Base-by-base conservation (phyloP, 2,329 filamentous ascomycete species). In the Neocucurbitaria cava region DNA sequence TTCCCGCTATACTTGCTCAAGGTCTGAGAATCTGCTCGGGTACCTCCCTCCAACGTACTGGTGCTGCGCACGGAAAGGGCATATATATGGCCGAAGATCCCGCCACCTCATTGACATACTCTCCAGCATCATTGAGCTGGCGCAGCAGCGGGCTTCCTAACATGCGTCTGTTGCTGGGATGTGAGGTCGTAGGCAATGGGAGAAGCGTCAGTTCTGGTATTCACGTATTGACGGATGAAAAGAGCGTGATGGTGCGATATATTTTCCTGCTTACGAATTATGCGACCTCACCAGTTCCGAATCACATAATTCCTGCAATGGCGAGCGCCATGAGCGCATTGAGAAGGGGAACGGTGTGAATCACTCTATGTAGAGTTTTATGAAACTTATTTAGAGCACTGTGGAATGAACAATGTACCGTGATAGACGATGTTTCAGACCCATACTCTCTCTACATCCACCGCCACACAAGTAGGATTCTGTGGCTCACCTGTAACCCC, bases 401-500 rank as follows among this genome's bases (percentile, higher is more conserved):
- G n/a, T n/a, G n/a, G n/a, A n/a, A n/a, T n/a, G n/a, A n/a, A n/a
- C n/a, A n/a, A n/a, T n/a, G n/a, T n/a, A n/a, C n/a, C n/a, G n/a
- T n/a, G n/a, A n/a, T n/a, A n/a, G n/a, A n/a, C n/a, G n/a, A n/a
- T n/a, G n/a, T n/a, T n/a, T 54, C 51, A 62, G 9, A 60, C 49
- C 47, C 58, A 70, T 1, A 67, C 63, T 24, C 76, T 69, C 50
- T 64, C 46, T 7, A 81, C 75, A 26, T 74, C 62, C 8, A 79
- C 77, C 61, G 74, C 74, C 46, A 69, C 55, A 58, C 79, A 81
- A 15, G 63, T 77, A 13, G 79, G 77, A 59, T 81, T 80, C 64
- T 80, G 68, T 20, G 78, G 77, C 52, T 64, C 51, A 6, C 52
- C 67, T 5, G 28, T 44, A 3, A 58, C 30, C 7, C 78, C 78